These are phyloP conservation scores for Sedum album DNA, from an alignment of 164 flowering plant species.

Conservation along the genomic window DNA sequence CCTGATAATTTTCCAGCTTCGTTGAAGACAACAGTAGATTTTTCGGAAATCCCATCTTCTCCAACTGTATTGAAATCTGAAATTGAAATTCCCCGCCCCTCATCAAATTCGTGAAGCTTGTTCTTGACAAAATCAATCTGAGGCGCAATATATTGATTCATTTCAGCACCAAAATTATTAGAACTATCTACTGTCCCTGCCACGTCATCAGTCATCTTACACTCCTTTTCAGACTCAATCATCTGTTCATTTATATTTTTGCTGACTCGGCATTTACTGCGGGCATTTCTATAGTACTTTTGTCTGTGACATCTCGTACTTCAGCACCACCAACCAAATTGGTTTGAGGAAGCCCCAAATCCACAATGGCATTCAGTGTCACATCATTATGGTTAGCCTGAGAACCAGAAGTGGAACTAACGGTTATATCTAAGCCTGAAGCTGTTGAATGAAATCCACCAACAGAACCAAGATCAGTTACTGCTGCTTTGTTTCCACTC, in stretches of 20 bases:
- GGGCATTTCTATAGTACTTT: constrained; percentile 7
- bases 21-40: not conserved
- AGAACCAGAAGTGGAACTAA: constrained; percentile 4
- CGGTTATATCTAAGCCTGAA: constrained; percentile 1
- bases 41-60: constrained; percentile 11
- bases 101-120: constrained; percentile 4
- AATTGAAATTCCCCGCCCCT: not conserved
- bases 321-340: constrained; percentile 5
- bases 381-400: constrained; percentile 8
- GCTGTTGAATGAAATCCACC: constrained; percentile 9
- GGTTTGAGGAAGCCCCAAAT: not conserved
- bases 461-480: constrained; percentile 7
- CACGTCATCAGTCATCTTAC: constrained; percentile 3
- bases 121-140: constrained; percentile 8
- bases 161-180: constrained; percentile 8
- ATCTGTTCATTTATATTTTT: constrained; percentile 7
- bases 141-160: constrained; percentile 11
- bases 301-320: constrained; percentile 3
- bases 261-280: not conserved
- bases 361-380: not conserved
- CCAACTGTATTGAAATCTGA: not conserved
- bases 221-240: constrained; percentile 11
- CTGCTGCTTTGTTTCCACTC: constrained; percentile 10
- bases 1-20: not conserved
- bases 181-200: constrained; percentile 9